phyloP scores from a whole-genome alignment of 257 asterid species.

The Cruciata laevipes region DNA sequence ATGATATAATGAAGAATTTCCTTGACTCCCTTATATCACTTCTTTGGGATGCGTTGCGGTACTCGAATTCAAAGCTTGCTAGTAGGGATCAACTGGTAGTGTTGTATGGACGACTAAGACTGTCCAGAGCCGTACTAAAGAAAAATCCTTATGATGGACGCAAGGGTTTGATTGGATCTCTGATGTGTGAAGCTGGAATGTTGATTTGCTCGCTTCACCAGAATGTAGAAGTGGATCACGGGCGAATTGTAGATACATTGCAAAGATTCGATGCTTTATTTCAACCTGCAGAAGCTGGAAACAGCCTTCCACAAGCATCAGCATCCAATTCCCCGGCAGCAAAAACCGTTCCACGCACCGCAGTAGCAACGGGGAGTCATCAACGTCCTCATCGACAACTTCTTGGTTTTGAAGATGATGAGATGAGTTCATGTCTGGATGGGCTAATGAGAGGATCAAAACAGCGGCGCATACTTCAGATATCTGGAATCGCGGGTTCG shows the following conservation, averaged over 20 bases:
- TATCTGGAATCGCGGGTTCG: slow-evolving; percentile 5
- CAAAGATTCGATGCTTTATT: neutral
- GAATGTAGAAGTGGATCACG: neutral
- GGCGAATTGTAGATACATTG: neutral
- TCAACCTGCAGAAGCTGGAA: too few species aligned
- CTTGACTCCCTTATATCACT: neutral
- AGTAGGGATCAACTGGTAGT: neutral
- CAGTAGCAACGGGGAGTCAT: too few species aligned
- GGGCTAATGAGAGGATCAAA: neutral
- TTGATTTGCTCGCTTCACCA: neutral
- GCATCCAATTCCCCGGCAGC: too few species aligned
- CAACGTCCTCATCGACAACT: too few species aligned
- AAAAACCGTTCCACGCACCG: too few species aligned
- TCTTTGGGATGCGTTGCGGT: neutral
- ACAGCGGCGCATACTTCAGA: neutral
- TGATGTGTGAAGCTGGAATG: neutral
- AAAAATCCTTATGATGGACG: neutral
- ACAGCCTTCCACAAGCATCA: neutral
- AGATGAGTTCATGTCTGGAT: neutral
- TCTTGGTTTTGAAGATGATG: too few species aligned
- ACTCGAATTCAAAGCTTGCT: neutral
- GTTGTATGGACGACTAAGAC: neutral
- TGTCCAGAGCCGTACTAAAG: neutral
- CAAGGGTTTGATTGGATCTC: neutral
- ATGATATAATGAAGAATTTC: neutral